Percentiles rank a stretch among this genome's conserved stretches.
Conservation (phyloP, 2,329 filamentous ascomycete genomes). For the Magnaporthiopsis poae region DNA sequence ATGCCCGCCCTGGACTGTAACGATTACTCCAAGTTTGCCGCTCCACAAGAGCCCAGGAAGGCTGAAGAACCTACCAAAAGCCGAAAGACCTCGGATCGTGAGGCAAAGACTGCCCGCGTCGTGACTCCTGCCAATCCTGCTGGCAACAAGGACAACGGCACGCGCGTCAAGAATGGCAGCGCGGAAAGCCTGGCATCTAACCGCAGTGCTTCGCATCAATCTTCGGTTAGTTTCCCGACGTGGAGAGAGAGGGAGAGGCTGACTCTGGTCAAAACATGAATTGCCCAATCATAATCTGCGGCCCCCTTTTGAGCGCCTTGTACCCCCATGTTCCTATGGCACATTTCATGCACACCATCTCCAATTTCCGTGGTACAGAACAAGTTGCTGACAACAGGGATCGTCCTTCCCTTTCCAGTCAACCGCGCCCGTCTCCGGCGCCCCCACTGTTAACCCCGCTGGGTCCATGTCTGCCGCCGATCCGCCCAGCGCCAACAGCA, state of each 20-base stretch:
- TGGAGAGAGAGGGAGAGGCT: neutral
- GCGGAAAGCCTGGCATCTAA: constrained; percentile 55
- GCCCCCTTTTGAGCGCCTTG: neutral
- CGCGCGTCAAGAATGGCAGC: constrained; percentile 44
- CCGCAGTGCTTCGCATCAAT: constrained; percentile 48
- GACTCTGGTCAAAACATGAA: constrained; percentile 12
- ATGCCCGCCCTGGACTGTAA: constrained; percentile 55
- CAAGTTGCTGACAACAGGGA: neutral
- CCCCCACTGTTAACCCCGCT: constrained; percentile 45
- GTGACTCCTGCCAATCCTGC: constrained; percentile 23
- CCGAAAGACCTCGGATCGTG: constrained; percentile 25
- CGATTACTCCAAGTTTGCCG: constrained; percentile 30
- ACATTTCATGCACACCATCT: constrained; percentile 1
- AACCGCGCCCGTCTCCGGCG: constrained; percentile 47
- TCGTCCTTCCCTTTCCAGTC: constrained; percentile 32
- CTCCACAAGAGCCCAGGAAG: constrained; percentile 28
- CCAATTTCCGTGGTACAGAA: neutral
- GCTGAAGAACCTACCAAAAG: constrained; percentile 26
- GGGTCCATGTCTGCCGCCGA: constrained; percentile 33
- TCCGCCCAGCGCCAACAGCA: constrained; percentile 23
- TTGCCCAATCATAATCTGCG: constrained; percentile 32
- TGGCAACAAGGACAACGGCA: constrained; percentile 18
- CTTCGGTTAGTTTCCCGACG: constrained; percentile 48
- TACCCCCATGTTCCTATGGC: neutral
- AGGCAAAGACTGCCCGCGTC: constrained; percentile 12